Evolutionary conservation across 257 asterid species (phyloP).

Genomic region (Plantago ovata): DNA sequence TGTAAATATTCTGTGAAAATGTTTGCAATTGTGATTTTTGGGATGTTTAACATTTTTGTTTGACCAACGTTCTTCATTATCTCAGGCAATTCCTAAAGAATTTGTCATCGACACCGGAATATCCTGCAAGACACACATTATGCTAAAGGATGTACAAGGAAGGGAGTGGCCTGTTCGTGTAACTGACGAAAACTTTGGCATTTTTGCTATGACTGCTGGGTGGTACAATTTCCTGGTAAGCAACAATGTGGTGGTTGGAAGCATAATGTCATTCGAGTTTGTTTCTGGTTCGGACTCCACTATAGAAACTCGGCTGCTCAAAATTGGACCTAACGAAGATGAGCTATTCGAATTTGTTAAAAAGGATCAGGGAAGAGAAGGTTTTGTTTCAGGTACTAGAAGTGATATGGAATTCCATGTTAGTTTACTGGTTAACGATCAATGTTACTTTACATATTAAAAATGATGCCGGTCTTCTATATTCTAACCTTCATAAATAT

Average conservation of each 20-base stretch:
- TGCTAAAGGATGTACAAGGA: conserved; percentile 1
- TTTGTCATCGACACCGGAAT: conserved; percentile 11
- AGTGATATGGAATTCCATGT: no score
- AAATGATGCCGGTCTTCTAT: not conserved
- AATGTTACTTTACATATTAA: no score
- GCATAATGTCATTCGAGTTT: conserved; percentile 13
- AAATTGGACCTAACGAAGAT: not conserved
- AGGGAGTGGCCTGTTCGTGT: conserved; percentile 16
- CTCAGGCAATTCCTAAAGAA: conserved; percentile 8
- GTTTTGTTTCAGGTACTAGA: not conserved
- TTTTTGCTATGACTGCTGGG: conserved; percentile 3
- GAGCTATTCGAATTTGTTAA: not conserved
- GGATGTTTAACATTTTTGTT: not conserved
- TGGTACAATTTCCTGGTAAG: conserved; percentile 12
- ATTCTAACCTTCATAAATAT: not conserved
- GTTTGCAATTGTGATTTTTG: no score
- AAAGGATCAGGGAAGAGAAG: not conserved
- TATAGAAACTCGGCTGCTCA: not conserved
- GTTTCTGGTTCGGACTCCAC: not conserved
- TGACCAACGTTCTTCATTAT: not conserved
- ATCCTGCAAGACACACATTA: not conserved
- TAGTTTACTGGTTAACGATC: not conserved
- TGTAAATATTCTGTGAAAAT: conserved; percentile 1
- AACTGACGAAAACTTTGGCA: not conserved
- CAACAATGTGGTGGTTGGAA: conserved; percentile 11